A percentile compares a stretch with the other conserved stretches of the same genome.
These are phyloP conservation scores for Trichoderma sp. DNA, from an alignment of 2,329 filamentous ascomycete species.

Conservation along the genomic window DNA sequence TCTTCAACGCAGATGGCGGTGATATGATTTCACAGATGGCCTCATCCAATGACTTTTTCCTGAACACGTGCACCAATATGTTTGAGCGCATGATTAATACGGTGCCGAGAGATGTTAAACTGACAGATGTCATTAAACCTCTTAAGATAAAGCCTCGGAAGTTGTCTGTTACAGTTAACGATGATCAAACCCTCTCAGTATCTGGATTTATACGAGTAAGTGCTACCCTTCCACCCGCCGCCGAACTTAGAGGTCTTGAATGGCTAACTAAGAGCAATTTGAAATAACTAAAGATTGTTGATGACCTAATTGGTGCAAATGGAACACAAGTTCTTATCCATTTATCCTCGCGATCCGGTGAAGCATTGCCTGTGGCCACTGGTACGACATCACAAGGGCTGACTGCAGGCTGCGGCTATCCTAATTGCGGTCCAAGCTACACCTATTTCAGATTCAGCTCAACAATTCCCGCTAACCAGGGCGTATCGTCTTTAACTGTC, in stretches of 20 bases:
- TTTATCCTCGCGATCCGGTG: not conserved
- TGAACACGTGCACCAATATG: not conserved
- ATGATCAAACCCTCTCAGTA: not conserved
- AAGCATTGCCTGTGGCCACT: not conserved
- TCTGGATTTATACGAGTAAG: not conserved
- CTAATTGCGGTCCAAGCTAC: not conserved
- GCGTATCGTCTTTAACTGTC: conserved; percentile 1
- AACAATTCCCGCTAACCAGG: not conserved
- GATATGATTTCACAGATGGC: not conserved
- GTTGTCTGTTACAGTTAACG: not conserved
- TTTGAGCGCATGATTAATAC: conserved; percentile 7
- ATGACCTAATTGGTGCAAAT: not conserved
- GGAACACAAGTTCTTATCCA: not conserved
- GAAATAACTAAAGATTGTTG: not conserved
- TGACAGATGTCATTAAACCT: not conserved
- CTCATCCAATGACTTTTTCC: not conserved
- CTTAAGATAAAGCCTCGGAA: not conserved
- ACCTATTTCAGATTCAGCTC: not conserved
- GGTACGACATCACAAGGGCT: not conserved
- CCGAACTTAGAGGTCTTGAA: not conserved
- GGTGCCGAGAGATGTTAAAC: not conserved
- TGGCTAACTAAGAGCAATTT: not conserved
- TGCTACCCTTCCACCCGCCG: not conserved
- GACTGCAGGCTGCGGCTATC: not conserved
- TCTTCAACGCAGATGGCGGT: conserved; percentile 7